phyloP scores from a whole-genome alignment of 1,139 yeast species.

The Maudiozyma humilis region DNA sequence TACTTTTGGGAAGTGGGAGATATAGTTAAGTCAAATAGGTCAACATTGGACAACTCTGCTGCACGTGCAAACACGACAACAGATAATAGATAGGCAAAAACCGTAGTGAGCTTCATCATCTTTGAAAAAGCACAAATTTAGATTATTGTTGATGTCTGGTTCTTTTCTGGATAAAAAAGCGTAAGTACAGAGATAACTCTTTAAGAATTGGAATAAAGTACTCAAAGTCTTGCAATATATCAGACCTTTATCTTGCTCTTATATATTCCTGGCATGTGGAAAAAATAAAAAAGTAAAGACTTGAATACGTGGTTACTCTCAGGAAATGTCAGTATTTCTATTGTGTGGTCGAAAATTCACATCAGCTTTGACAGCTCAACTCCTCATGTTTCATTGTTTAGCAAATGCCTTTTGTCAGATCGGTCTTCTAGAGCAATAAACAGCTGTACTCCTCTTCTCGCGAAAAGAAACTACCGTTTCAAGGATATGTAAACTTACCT shows the following conservation, averaged over 20 bases:
- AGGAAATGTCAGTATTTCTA: not conserved
- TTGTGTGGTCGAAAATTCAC: not conserved
- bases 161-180: not conserved
- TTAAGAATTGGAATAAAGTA: too few species aligned
- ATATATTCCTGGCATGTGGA: too few species aligned
- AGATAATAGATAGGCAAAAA: not conserved
- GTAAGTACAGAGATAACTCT: not conserved
- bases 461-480: not conserved
- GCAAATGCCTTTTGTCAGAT: not conserved
- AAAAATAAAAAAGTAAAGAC: not conserved
- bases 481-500: not conserved
- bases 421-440: not conserved
- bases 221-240: too few species aligned
- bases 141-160: not conserved
- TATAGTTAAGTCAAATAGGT: conserved; percentile 7
- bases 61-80: conserved; percentile 2
- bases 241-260: too few species aligned
- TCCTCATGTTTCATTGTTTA: not conserved
- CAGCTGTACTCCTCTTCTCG: not conserved
- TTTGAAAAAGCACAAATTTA: not conserved
- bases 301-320: not conserved
- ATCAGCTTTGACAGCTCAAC: not conserved
- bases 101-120: not conserved
- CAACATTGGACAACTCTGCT: conserved; percentile 8
- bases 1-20: conserved; percentile 3